Conservation (phyloP, 352 stramenopile genomes). For the Phytophthora vignae region DNA sequence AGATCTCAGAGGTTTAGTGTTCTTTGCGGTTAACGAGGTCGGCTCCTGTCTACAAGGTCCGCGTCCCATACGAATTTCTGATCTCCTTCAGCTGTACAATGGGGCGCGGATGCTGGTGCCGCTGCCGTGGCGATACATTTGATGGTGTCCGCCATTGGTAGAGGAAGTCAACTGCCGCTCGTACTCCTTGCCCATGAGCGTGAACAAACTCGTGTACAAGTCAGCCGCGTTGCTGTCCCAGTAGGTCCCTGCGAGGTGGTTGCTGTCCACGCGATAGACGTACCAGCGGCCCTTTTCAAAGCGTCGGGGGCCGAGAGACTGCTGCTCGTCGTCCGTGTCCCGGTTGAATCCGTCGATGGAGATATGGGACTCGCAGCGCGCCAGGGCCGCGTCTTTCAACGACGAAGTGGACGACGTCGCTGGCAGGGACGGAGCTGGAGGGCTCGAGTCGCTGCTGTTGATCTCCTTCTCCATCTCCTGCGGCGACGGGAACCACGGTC, state of each 20-base stretch:
- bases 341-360: conserved; percentile 74
- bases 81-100: conserved; percentile 18
- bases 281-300: conserved; percentile 80
- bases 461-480: conserved; percentile 50
- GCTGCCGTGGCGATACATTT: conserved; percentile 22
- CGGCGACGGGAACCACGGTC: conserved; percentile 69
- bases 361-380: conserved; percentile 72
- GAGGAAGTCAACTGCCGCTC: conserved; percentile 38
- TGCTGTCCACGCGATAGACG: conserved; percentile 79
- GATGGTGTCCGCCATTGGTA: conserved; percentile 17
- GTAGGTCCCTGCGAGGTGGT: conserved; percentile 78
- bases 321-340: conserved; percentile 44
- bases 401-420: conserved; percentile 51
- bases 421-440: conserved; percentile 43
- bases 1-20: not conserved
- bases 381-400: conserved; percentile 35
- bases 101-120: not conserved
- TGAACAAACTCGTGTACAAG: conserved; percentile 78
- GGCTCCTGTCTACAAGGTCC: not conserved
- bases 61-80: not conserved
- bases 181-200: conserved; percentile 67
- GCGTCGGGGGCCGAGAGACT: conserved; percentile 19
- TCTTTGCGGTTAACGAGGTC: conserved; percentile 15
- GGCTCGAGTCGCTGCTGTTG: conserved; percentile 28
- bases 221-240: conserved; percentile 71